Base-by-base conservation (phyloP, 257 asterid species). In the Thymus mandschuricus region DNA sequence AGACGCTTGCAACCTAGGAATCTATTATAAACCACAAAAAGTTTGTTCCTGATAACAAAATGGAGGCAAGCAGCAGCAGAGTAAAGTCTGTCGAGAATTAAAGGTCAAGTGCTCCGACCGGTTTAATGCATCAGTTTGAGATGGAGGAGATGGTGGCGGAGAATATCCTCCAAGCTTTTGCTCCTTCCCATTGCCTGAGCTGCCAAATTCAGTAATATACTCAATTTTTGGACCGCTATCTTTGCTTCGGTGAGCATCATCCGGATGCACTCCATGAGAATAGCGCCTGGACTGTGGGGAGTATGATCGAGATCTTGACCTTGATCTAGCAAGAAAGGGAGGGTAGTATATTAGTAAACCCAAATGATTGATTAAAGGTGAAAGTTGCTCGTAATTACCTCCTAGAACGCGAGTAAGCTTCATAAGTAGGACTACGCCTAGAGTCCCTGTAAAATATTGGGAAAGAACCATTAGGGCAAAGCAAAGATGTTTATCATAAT, bases 31-130 rank as follows among this genome's bases (percentile, higher is more conserved):
- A 85, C 84, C 89, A 85, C 57, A 81, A 80, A 70, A 69, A 72
- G 73, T 78, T 82, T 81, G 81, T 83, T 81, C 86, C 81, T 76
- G 83, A 84, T 73, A 81, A 86, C 85, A 82, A 82, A 84, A 87
- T 81, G 85, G 92, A 72, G 78, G 85, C 74, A 86, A 81, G 88
- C 97, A 79, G 96, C 95, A 87, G 92, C 96, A 93, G 88, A 82
- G 96, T 83, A 86, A 87, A 87, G 84, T 85, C 79, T 84, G 92
- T 81, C 91, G 85, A 87, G 86, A 83, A 88, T 86, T 66, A 92
- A 92, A 89, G 98, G 94, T 84, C 89, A 81, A 89, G 97, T 86
- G 90, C 98, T 95, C 99, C 99, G 96, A 95, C 99, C 98, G 98
- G 86, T 77, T 95, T 75, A 81, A 78, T 71, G 90, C 77, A 77